These are phyloP conservation scores for Irpex sp. DNA, from an alignment of 1,284 basidiomycete genomes.

Conservation along the genomic window DNA sequence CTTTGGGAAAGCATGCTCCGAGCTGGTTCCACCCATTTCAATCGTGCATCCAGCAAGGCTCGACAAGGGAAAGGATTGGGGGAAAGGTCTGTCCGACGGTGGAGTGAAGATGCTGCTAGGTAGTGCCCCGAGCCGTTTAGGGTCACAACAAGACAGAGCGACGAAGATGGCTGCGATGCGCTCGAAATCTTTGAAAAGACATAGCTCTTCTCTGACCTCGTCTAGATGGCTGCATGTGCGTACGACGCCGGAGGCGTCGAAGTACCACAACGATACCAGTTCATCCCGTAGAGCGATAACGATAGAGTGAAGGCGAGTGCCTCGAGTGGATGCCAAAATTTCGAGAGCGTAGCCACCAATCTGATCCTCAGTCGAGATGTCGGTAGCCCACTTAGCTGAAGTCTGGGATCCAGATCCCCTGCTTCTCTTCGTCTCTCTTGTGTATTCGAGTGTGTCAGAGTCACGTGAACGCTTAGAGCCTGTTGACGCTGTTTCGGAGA, in stretches of 20 bases:
- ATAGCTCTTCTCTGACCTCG: background rate
- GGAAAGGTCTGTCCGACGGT: background rate
- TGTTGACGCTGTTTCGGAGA: background rate
- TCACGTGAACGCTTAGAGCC: background rate
- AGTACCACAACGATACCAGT: conserved; percentile 1
- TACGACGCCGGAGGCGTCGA: background rate
- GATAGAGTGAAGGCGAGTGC: background rate
- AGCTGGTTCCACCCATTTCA: background rate
- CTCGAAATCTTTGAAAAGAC: background rate
- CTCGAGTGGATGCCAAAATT: background rate
- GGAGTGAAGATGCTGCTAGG: background rate
- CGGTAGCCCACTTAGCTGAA: background rate
- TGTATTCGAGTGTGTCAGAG: background rate
- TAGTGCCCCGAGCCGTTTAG: background rate
- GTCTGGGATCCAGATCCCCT: background rate
- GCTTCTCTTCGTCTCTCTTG: background rate
- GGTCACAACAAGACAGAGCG: background rate
- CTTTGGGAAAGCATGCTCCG: no score
- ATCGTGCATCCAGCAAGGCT: background rate
- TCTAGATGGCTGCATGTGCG: background rate
- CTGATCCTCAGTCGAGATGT: background rate
- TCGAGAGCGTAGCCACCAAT: conserved; percentile 1
- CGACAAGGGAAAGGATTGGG: background rate
- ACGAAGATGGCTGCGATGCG: background rate
- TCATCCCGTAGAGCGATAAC: background rate